Conservation (phyloP, 176 grass and related monocot genomes). For the Dendrocalamus sinicus region DNA sequence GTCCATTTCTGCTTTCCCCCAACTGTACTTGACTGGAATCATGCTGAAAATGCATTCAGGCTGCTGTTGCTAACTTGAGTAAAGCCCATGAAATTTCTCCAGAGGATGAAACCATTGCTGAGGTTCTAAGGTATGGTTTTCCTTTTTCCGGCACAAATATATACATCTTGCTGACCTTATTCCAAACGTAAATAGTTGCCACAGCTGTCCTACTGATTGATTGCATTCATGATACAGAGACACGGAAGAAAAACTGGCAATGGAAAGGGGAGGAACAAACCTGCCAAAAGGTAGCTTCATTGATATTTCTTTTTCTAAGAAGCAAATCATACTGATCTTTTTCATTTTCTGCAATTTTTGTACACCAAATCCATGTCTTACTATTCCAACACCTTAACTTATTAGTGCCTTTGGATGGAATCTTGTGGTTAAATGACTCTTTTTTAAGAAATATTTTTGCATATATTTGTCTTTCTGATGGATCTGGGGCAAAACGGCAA, state of each 20-base stretch:
- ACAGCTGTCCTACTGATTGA: constrained; percentile 34
- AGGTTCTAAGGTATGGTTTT: constrained; percentile 68
- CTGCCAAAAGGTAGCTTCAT: constrained; percentile 49
- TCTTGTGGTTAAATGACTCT: not conserved
- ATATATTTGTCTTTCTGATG: constrained; percentile 8
- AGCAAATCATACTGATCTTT: not conserved
- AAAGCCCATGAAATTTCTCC: constrained; percentile 79
- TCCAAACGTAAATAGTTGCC: constrained; percentile 12
- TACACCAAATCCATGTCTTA: not conserved
- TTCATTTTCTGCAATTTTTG: not conserved
- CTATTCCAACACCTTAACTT: not conserved
- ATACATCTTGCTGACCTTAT: constrained; percentile 23
- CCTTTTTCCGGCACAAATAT: constrained; percentile 18
- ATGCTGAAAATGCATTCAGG: constrained; percentile 58
- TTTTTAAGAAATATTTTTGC: constrained; percentile 17
- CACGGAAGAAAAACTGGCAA: constrained; percentile 53
- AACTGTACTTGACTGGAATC: constrained; percentile 34
- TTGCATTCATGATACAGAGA: constrained; percentile 51
- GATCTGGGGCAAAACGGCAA: not conserved
- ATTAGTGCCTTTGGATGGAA: not conserved
- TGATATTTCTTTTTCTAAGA: constrained; percentile 18
- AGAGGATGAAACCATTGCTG: constrained; percentile 97
- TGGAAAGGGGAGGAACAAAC: constrained; percentile 49
- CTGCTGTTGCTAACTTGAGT: constrained; percentile 81
- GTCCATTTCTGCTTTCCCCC: not conserved